phyloP scores from a whole-genome alignment of 108 stramenopile species.

The Pseudonitzschia delicatissima region DNA sequence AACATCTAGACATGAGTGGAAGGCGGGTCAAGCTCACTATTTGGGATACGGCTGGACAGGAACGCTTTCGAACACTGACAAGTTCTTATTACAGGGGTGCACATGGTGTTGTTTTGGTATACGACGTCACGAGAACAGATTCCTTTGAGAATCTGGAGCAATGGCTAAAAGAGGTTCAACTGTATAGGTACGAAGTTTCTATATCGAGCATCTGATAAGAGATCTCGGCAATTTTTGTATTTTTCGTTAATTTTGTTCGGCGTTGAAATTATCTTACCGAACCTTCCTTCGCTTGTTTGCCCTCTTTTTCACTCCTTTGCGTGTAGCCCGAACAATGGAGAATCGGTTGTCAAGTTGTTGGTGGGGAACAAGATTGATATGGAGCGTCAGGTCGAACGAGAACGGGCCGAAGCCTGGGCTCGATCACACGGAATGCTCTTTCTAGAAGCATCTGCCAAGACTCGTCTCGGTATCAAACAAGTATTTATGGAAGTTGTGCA shows the following conservation, averaged over 20 bases:
- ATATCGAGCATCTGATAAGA: too few relatives aligned
- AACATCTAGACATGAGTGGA: conserved; percentile 76
- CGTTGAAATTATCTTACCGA: neutral
- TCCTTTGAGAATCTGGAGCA: conserved; percentile 96
- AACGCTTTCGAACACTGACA: conserved; percentile 98
- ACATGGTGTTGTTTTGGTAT: conserved; percentile 98
- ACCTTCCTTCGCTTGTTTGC: neutral
- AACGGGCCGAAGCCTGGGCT: conserved; percentile 94
- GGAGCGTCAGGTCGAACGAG: conserved; percentile 76
- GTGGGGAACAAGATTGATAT: conserved; percentile 98
- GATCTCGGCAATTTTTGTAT: neutral
- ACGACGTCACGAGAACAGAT: conserved; percentile 97
- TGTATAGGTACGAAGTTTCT: conserved; percentile 70
- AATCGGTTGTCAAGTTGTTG: conserved; percentile 94
- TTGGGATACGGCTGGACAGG: conserved; percentile 99
- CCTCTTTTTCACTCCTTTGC: neutral
- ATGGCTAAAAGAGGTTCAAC: conserved; percentile 97
- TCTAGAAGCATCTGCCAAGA: conserved; percentile 95
- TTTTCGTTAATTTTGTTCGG: neutral
- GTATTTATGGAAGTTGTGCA: conserved; percentile 94
- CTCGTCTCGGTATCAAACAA: conserved; percentile 89
- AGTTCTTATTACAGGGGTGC: conserved; percentile 98
- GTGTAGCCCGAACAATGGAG: conserved; percentile 83
- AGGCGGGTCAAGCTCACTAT: conserved; percentile 94
- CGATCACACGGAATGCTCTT: conserved; percentile 94